Percentiles rank a stretch among this genome's conserved stretches.
These are phyloP conservation scores for Aspergillus avenaceus DNA, from an alignment of 495 filamentous ascomycete species.

Conservation along the genomic window DNA sequence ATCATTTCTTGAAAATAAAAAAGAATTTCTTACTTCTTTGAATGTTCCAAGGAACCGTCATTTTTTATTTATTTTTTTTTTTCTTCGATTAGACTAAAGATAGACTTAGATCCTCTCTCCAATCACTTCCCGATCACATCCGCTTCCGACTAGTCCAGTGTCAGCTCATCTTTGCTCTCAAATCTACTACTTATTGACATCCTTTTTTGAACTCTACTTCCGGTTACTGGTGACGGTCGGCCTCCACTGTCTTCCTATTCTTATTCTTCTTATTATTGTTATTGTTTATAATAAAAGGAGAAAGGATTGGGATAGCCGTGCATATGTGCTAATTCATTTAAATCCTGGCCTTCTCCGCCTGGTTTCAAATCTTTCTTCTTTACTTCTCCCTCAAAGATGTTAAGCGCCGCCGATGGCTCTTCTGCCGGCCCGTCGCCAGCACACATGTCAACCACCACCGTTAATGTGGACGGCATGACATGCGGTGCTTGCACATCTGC, in stretches of 20 bases:
- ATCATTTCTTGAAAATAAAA: neutral
- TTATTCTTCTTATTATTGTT: neutral
- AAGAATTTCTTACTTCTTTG: neutral
- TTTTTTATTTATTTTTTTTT: no score
- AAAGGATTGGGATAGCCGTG: slow-evolving; percentile 3
- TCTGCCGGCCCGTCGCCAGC: slow-evolving; percentile 14
- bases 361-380: no score
- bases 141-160: neutral
- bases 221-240: neutral
- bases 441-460: slow-evolving; percentile 87
- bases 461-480: slow-evolving; percentile 91
- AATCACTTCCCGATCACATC: slow-evolving; percentile 6
- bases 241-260: neutral
- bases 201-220: neutral
- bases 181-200: neutral
- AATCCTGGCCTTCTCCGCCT: slow-evolving; percentile 11
- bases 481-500: slow-evolving; percentile 89
- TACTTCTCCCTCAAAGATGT: slow-evolving; percentile 10
- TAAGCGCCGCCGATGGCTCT: slow-evolving; percentile 15
- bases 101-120: neutral
- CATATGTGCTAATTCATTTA: slow-evolving; percentile 27
- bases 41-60: no score
- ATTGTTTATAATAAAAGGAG: no score
- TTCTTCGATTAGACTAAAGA: no score
- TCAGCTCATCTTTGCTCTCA: neutral